Evolutionary conservation across 352 stramenopile species (phyloP).

Genomic region (Phytophthora citricola): DNA sequence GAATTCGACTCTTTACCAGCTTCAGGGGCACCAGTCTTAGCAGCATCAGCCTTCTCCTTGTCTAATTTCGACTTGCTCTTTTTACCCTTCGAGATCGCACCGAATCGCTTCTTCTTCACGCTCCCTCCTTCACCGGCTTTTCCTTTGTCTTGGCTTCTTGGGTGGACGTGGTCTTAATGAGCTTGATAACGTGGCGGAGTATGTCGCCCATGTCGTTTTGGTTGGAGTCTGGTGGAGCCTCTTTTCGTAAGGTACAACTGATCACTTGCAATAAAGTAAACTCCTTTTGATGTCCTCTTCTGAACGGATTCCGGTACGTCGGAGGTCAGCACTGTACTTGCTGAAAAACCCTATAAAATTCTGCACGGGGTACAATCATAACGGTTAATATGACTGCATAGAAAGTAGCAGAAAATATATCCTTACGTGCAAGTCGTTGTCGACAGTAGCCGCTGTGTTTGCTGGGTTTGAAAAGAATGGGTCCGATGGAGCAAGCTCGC

Average conservation of each 20-base stretch:
- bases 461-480: conserved; percentile 50
- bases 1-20: conserved; percentile 41
- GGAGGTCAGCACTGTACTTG: conserved; percentile 70
- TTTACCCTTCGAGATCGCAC: conserved; percentile 41
- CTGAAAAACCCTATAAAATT: conserved; percentile 77
- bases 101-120: conserved; percentile 50
- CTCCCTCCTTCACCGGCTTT: conserved; percentile 60
- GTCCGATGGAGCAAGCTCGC: conserved; percentile 68
- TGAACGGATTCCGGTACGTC: conserved; percentile 71
- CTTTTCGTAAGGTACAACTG: conserved; percentile 44
- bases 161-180: conserved; percentile 69
- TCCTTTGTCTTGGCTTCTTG: conserved; percentile 57
- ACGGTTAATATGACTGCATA: conserved; percentile 1
- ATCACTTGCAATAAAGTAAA: conserved; percentile 65
- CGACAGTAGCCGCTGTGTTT: conserved; percentile 48
- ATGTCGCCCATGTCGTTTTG: conserved; percentile 39
- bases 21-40: conserved; percentile 20
- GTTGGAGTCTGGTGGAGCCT: conserved; percentile 34
- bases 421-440: conserved; percentile 68
- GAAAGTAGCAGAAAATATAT: neutral
- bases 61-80: conserved; percentile 43
- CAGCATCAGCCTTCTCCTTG: conserved; percentile 41
- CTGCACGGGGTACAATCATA: conserved; percentile 22
- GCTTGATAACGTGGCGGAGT: conserved; percentile 63
- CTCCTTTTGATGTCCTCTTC: conserved; percentile 74